Base-by-base conservation (phyloP, 345 rosid species). In the Rhizophora apiculata region DNA sequence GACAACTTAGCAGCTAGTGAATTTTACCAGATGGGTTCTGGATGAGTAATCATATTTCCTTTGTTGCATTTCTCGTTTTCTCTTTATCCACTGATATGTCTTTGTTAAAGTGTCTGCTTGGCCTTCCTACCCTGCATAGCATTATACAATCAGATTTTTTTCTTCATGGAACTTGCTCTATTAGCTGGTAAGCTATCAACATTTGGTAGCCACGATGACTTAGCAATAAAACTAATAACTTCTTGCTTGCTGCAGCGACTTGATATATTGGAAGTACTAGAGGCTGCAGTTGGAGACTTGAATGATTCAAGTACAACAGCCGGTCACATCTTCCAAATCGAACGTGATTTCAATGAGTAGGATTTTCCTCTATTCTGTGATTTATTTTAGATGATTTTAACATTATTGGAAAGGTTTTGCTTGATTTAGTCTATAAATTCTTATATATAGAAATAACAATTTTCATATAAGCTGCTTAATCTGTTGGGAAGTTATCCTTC, bases 331-430 rank as follows among this genome's bases (percentile, higher is more conserved):
- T 79, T 86, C 69, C 86, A 78, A 60, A 68, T 84, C 64, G 89
- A 94, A 70, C 95, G 88, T 67, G 98, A 94, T 77, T 94, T 91
- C 77, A 88, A 88, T 8, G 97, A 89, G 98, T 94, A 87, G 84
- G 88, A 75, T 64, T 29, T 71, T 62, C 59, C 39, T 76, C 53
- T 70, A 32, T 13, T 49, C 27, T 31, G 27, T 15, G 37, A 46
- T 36, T 56, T 36, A 27, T 60, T 62, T 32, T 60, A 67, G 30
- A 43, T 72, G 67, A 66, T 37, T 67, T 29, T 36, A 30, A 26
- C 11, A 27, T 22, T 32, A 60, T 31, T 60, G 55, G 53, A 60
- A 27, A 43, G 18, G 30, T 29, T 16, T 63, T 34, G 3, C n/a
- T 32, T 69, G 27, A 68, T 67, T 32, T 54, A 21, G 27, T 8